Conservation (phyloP, 352 stramenopile species). For the Plasmopara viticola region DNA sequence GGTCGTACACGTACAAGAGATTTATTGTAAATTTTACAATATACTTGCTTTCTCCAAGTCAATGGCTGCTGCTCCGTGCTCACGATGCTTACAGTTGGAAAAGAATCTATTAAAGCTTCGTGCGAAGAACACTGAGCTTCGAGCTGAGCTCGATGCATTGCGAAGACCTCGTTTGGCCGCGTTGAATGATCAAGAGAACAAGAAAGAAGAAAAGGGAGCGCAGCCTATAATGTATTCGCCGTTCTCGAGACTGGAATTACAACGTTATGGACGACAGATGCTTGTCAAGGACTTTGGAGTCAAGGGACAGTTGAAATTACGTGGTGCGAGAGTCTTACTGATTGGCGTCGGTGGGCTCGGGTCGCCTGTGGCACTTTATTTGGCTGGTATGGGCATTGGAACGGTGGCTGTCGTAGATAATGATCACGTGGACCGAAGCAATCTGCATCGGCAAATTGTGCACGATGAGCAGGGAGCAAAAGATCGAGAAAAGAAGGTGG, state of each 20-base stretch:
- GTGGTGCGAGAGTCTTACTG: constrained; percentile 77
- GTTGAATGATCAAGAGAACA: constrained; percentile 3
- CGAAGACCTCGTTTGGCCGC: not conserved
- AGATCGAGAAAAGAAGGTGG: constrained; percentile 79
- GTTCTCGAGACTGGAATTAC: constrained; percentile 43
- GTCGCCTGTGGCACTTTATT: constrained; percentile 92
- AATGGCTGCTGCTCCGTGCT: constrained; percentile 12
- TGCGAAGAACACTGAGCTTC: constrained; percentile 26
- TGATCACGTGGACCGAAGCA: constrained; percentile 93
- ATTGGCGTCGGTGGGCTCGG: constrained; percentile 94
- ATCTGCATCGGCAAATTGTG: constrained; percentile 96
- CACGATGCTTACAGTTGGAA: constrained; percentile 23
- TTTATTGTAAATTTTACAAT: too few species aligned
- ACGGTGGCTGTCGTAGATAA: constrained; percentile 92
- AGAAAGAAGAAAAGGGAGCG: constrained; percentile 1
- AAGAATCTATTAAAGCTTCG: constrained; percentile 20
- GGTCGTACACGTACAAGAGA: too few species aligned
- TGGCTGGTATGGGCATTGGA: constrained; percentile 92
- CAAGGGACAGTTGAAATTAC: constrained; percentile 79
- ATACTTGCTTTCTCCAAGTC: not conserved
- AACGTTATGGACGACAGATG: constrained; percentile 94
- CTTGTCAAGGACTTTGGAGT: constrained; percentile 90
- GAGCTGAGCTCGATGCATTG: constrained; percentile 7
- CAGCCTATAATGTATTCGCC: constrained; percentile 28
- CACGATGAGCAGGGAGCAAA: constrained; percentile 81